phyloP scores from a whole-genome alignment of 345 rosid genomes.

The Kandelia obovata region DNA sequence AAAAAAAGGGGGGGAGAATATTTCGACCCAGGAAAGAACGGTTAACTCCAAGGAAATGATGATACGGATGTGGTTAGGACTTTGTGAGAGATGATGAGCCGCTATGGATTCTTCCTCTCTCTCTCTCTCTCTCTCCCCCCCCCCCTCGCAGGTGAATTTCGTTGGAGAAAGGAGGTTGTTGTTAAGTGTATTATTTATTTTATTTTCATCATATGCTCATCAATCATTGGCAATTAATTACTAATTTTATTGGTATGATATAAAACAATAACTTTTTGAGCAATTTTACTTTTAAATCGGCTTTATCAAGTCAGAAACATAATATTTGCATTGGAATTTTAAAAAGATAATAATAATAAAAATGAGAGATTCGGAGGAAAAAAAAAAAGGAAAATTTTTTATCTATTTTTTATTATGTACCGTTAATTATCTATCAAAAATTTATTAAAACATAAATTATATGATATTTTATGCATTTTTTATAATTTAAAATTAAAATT shows the following conservation, averaged over 20 bases:
- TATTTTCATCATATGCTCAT: background rate
- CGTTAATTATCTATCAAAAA: too few relatives aligned
- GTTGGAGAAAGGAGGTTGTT: background rate
- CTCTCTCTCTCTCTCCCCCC: background rate
- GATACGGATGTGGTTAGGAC: conserved; percentile 1
- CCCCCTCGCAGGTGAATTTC: background rate
- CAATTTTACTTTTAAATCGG: too few relatives aligned
- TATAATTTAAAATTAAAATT: too few relatives aligned
- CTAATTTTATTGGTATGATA: background rate
- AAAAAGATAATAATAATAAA: too few relatives aligned
- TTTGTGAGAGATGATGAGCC: background rate
- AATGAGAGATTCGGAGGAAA: too few relatives aligned
- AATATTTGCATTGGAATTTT: too few relatives aligned
- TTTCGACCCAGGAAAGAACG: background rate
- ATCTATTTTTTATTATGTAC: too few relatives aligned
- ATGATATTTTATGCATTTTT: too few relatives aligned
- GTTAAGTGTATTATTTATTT: background rate
- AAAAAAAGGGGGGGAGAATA: background rate
- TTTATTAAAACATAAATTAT: too few relatives aligned
- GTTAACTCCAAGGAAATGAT: conserved; percentile 12
- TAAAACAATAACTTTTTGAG: too few relatives aligned
- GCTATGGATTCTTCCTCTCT: background rate
- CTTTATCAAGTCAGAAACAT: too few relatives aligned
- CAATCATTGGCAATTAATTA: background rate
- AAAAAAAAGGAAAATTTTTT: too few relatives aligned